Evolutionary conservation across 306 rosid genomes (phyloP).

Genomic region (Pueraria montana): DNA sequence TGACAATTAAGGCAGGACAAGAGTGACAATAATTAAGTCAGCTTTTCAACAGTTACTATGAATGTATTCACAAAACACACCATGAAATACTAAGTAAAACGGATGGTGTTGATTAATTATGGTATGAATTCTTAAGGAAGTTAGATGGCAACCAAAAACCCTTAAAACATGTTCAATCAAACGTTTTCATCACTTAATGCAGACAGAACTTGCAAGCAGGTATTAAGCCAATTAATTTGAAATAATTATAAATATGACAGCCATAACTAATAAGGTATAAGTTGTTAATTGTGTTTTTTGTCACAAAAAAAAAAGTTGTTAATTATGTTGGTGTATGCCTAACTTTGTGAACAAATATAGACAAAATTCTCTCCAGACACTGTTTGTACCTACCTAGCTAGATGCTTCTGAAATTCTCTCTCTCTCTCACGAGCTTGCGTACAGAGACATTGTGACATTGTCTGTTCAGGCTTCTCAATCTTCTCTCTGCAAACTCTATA

Average conservation of each 20-base stretch:
- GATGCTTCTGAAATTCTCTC: conserved; percentile 43
- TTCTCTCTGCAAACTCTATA: neutral
- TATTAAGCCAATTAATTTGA: neutral
- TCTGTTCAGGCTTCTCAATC: conserved; percentile 44
- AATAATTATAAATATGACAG: neutral
- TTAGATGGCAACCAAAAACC: neutral
- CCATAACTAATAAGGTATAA: neutral
- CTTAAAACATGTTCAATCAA: neutral
- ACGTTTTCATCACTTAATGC: neutral
- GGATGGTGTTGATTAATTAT: neutral
- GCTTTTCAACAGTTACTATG: neutral
- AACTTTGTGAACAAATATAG: conserved; percentile 6
- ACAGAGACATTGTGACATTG: conserved; percentile 26
- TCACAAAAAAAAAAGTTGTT: no score
- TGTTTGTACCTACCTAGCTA: conserved; percentile 31
- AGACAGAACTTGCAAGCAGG: neutral
- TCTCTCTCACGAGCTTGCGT: conserved; percentile 48
- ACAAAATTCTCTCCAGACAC: neutral
- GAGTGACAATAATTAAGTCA: no score
- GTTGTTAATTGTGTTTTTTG: neutral
- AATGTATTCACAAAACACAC: neutral
- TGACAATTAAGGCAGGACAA: no score
- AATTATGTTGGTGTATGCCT: neutral
- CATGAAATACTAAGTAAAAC: no score
- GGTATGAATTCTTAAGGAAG: neutral